phyloP scores from a whole-genome alignment of 495 filamentous ascomycete species.

The Penicillium crystallinum region DNA sequence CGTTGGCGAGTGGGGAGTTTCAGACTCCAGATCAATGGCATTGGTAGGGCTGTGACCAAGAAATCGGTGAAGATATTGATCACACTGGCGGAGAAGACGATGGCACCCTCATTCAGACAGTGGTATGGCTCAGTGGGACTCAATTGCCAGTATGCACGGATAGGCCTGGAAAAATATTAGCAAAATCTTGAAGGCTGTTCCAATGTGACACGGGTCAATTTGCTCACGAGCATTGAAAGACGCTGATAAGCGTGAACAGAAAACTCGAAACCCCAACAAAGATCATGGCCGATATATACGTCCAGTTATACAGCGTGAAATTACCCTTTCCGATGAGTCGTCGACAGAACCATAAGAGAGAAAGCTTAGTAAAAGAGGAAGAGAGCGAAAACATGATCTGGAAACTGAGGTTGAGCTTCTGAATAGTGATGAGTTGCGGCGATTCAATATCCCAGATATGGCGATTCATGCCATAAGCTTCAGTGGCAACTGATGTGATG shows the following conservation, averaged over 20 bases:
- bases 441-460: slow-evolving; percentile 51
- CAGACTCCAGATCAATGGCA: slow-evolving; percentile 53
- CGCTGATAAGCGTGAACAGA: slow-evolving; percentile 44
- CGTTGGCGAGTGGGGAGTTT: slow-evolving; percentile 50
- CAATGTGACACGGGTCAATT: not conserved
- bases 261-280: slow-evolving; percentile 41
- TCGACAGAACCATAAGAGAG: slow-evolving; percentile 53
- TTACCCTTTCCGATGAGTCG: slow-evolving; percentile 42
- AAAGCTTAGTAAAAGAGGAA: slow-evolving; percentile 52
- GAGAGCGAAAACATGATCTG: slow-evolving; percentile 51
- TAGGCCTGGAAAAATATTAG: slow-evolving; percentile 35
- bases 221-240: slow-evolving; percentile 55
- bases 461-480: slow-evolving; percentile 49
- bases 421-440: slow-evolving; percentile 25
- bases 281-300: slow-evolving; percentile 40
- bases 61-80: slow-evolving; percentile 60
- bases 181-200: not conserved
- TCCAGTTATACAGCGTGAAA: slow-evolving; percentile 33
- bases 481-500: slow-evolving; percentile 36
- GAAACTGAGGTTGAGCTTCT: slow-evolving; percentile 47
- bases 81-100: slow-evolving; percentile 50
- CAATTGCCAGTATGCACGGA: slow-evolving; percentile 50
- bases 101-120: slow-evolving; percentile 47
- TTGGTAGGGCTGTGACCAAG: slow-evolving; percentile 51
- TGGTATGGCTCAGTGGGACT: slow-evolving; percentile 27